phyloP scores from a whole-genome alignment of 805 yeast species.

The Candida nitratophila region DNA sequence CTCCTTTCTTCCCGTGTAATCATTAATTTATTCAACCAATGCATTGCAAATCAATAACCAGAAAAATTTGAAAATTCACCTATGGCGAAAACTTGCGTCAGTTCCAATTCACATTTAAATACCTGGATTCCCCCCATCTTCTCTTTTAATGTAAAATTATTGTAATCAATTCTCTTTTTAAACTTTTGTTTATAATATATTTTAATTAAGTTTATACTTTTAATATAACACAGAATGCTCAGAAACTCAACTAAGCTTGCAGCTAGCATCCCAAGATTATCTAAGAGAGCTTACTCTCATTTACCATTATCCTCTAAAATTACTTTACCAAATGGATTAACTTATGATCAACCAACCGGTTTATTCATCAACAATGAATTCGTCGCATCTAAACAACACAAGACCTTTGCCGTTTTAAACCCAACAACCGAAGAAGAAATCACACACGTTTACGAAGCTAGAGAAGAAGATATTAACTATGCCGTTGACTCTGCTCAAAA shows the following conservation, averaged over 20 bases:
- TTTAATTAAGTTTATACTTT: not conserved
- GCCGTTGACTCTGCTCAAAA: slow-evolving; percentile 83
- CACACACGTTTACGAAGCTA: slow-evolving; percentile 66
- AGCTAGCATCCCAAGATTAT: slow-evolving; percentile 8
- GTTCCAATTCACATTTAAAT: not conserved
- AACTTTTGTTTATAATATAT: not conserved
- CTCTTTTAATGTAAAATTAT: not conserved
- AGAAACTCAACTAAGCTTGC: slow-evolving; percentile 12
- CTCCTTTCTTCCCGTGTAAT: not conserved
- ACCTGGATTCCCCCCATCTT: not conserved
- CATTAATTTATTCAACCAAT: not conserved
- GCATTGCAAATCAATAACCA: not conserved
- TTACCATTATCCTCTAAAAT: slow-evolving; percentile 31
- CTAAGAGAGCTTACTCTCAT: slow-evolving; percentile 16
- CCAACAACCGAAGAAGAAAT: slow-evolving; percentile 70
- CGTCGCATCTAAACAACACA: slow-evolving; percentile 45
- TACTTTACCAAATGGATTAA: slow-evolving; percentile 63
- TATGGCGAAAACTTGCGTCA: no score
- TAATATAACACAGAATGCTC: slow-evolving; percentile 8
- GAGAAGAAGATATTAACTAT: slow-evolving; percentile 67
- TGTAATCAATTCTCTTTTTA: not conserved
- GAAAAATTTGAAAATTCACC: no score
- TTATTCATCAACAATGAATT: slow-evolving; percentile 59
- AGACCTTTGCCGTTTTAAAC: slow-evolving; percentile 56
- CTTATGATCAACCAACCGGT: slow-evolving; percentile 45